These are phyloP conservation scores for Cyclospora cayetanensis DNA, from an alignment of 169 alveolate species.

Conservation along the genomic window DNA sequence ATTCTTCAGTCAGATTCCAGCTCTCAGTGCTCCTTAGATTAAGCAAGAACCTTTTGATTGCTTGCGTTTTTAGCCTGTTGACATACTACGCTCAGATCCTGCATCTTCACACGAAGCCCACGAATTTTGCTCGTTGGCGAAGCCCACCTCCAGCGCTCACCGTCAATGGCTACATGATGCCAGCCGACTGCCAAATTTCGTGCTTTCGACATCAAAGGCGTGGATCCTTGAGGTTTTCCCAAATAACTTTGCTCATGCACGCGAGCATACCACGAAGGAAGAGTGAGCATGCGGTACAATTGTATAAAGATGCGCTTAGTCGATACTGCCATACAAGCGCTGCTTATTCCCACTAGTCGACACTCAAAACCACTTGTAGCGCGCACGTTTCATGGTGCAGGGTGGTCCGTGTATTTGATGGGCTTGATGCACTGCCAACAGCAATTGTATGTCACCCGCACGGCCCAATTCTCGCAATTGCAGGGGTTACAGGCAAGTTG, in stretches of 20 bases:
- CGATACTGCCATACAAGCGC: too few species aligned
- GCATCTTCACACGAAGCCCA: neutral
- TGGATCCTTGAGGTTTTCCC: slow-evolving; percentile 18
- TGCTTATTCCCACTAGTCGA: too few species aligned
- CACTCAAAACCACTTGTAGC: too few species aligned
- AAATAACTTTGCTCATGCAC: neutral
- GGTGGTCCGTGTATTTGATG: slow-evolving; percentile 3
- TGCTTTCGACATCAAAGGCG: slow-evolving; percentile 19
- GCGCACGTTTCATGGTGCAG: too few species aligned
- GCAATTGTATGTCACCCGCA: slow-evolving; percentile 35
- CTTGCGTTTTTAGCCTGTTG: neutral
- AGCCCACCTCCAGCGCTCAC: too few species aligned
- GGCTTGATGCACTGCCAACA: slow-evolving; percentile 29
- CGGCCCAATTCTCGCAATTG: slow-evolving; percentile 6
- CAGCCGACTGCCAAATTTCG: slow-evolving; percentile 2
- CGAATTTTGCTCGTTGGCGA: neutral
- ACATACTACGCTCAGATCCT: neutral
- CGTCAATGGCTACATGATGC: slow-evolving; percentile 22
- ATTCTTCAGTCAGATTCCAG: too few species aligned
- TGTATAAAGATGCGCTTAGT: too few species aligned
- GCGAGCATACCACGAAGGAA: slow-evolving; percentile 1
- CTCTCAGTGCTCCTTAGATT: too few species aligned
- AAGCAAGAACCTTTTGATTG: neutral
- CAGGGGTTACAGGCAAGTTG: slow-evolving; percentile 21
- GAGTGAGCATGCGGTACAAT: too few species aligned